Percentiles rank a stretch among this genome's conserved stretches.
Evolutionary conservation across 75 land plant species (phyloP).

Genomic region (Pseudotsuga menziesii): DNA sequence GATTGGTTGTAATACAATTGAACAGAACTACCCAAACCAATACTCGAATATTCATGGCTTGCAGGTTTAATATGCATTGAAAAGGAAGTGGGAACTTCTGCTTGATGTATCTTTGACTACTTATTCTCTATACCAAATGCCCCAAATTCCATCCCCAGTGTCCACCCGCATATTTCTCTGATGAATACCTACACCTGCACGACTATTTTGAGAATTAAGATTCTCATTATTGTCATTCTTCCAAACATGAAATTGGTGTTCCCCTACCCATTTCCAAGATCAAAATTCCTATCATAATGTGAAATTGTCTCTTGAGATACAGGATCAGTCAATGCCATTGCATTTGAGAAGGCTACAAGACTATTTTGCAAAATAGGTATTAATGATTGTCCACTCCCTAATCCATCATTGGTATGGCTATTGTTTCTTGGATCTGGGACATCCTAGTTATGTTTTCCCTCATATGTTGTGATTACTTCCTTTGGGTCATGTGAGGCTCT

Average conservation of each 20-base stretch:
- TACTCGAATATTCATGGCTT: not conserved
- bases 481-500: conserved; percentile 24
- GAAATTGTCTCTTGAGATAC: not conserved
- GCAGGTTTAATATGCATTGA: conserved; percentile 1
- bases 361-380: not conserved
- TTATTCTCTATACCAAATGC: not conserved
- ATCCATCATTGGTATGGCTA: conserved; percentile 13
- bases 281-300: not conserved
- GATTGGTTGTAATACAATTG: not conserved
- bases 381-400: not conserved
- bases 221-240: not conserved
- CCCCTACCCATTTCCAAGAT: not conserved
- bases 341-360: not conserved
- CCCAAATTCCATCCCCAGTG: not conserved
- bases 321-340: not conserved
- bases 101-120: not conserved
- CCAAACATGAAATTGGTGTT: not conserved
- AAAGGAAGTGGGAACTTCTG: not conserved
- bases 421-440: conserved; percentile 27
- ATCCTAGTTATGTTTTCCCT: conserved; percentile 28
- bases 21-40: not conserved
- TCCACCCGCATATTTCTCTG: not conserved
- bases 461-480: conserved; percentile 25
- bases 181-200: not conserved
- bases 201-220: not conserved